Conservation (phyloP, 306 rosid genomes). For the Boehmeria nivea region DNA sequence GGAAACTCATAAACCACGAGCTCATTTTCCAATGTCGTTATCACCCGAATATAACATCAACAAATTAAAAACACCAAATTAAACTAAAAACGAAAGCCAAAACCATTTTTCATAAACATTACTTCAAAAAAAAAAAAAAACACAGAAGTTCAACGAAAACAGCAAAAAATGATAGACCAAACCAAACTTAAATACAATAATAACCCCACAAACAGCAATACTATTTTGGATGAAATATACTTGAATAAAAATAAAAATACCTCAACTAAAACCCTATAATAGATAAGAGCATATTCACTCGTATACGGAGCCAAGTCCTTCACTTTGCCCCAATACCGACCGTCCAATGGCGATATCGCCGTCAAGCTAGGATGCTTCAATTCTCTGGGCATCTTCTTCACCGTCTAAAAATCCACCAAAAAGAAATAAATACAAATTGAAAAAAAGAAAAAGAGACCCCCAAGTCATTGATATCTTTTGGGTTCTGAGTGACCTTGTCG, state of each 20-base stretch:
- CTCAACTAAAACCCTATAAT: slow-evolving; percentile 59
- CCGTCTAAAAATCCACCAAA: slow-evolving; percentile 1
- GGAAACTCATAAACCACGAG: not conserved
- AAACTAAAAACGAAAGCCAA: not conserved
- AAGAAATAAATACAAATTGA: not conserved
- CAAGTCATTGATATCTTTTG: no score
- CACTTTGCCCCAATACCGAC: slow-evolving; percentile 63
- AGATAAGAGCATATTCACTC: slow-evolving; percentile 61
- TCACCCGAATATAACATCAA: not conserved
- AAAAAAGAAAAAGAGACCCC: not conserved
- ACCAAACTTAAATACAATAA: not conserved
- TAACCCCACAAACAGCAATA: no score
- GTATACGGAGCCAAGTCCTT: slow-evolving; percentile 51
- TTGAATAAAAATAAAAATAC: slow-evolving; percentile 19
- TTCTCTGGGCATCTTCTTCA: slow-evolving; percentile 22
- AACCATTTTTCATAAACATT: no score
- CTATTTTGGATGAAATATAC: no score
- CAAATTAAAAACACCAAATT: not conserved
- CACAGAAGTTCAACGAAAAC: no score
- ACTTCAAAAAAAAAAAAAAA: no score
- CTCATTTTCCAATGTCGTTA: not conserved
- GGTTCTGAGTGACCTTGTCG: slow-evolving; percentile 10
- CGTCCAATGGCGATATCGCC: slow-evolving; percentile 70
- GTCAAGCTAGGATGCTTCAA: slow-evolving; percentile 46
- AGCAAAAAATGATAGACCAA: no score